phyloP scores from a whole-genome alignment of 73 alveolate species.

The Stentor roeselii region DNA sequence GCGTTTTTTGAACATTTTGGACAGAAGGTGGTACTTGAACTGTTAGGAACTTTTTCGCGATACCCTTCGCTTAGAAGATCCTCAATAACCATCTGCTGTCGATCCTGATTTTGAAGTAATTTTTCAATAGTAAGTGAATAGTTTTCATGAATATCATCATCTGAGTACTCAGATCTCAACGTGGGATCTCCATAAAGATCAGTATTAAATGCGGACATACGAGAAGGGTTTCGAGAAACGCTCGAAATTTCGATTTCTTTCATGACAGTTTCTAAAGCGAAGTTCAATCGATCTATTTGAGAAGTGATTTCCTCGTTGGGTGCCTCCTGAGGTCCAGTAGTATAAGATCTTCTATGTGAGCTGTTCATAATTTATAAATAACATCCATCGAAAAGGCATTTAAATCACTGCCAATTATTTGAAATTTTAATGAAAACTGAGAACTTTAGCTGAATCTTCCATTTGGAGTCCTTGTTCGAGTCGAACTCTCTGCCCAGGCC shows the following conservation, averaged over 20 bases:
- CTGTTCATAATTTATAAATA: background rate
- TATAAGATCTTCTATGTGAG: background rate
- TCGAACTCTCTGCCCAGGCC: background rate
- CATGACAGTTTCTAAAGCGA: background rate
- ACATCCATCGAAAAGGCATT: too few species aligned
- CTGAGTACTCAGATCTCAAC: background rate
- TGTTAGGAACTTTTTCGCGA: background rate
- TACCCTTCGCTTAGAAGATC: background rate
- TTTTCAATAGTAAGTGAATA: background rate
- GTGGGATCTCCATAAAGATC: background rate
- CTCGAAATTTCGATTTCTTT: background rate
- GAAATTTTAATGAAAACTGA: too few species aligned
- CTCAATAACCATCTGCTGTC: background rate
- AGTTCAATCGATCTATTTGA: background rate
- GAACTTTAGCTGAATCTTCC: background rate
- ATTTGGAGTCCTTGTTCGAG: background rate
- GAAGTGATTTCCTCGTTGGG: background rate
- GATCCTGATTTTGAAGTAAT: background rate
- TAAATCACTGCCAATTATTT: too few species aligned
- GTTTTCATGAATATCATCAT: background rate
- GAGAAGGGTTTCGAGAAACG: background rate
- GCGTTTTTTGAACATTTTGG: background rate
- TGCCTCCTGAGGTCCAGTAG: background rate
- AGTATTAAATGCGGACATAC: background rate
- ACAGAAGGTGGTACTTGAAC: too few species aligned